phyloP scores from a whole-genome alignment of 2,329 filamentous ascomycete genomes.

The Akanthomyces lecanii region DNA sequence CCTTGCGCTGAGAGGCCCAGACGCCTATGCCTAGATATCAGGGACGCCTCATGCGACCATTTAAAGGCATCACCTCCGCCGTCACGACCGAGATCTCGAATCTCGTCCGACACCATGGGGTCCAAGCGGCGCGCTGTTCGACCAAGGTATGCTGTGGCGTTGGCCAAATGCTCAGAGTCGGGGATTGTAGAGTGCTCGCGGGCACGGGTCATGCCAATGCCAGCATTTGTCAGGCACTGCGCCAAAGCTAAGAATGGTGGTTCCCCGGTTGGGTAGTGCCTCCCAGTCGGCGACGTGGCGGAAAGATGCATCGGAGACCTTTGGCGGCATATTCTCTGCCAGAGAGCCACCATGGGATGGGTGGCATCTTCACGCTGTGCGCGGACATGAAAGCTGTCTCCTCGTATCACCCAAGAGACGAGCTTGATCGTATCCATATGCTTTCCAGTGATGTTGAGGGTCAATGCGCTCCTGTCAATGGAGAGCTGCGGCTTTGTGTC shows the following conservation, averaged over 20 bases:
- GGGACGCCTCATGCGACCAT: constrained; percentile 34
- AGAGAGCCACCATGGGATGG: constrained; percentile 29
- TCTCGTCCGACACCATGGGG: constrained; percentile 20
- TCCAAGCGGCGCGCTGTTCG: constrained; percentile 19
- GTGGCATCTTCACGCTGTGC: not conserved
- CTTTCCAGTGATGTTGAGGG: constrained; percentile 28
- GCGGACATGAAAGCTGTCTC: constrained; percentile 27
- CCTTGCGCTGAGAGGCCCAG: constrained; percentile 31
- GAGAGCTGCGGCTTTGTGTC: constrained; percentile 25
- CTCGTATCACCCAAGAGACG: constrained; percentile 28
- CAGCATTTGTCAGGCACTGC: constrained; percentile 33
- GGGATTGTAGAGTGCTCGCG: constrained; percentile 25
- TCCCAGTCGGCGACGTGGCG: not conserved
- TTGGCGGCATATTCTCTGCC: constrained; percentile 27
- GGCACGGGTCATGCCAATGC: constrained; percentile 27
- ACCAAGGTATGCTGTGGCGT: constrained; percentile 31
- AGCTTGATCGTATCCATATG: constrained; percentile 25
- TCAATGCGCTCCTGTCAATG: constrained; percentile 24
- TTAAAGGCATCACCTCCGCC: constrained; percentile 28
- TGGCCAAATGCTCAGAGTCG: constrained; percentile 27
- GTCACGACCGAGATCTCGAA: constrained; percentile 25
- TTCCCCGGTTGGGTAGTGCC: constrained; percentile 24
- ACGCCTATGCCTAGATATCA: constrained; percentile 31
- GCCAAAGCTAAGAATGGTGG: constrained; percentile 31
- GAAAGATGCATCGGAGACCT: constrained; percentile 24